Percentiles rank a stretch among this genome's conserved stretches.
These are phyloP conservation scores for Glutinoglossum americanum DNA, from an alignment of 495 filamentous ascomycete species.

Conservation along the genomic window DNA sequence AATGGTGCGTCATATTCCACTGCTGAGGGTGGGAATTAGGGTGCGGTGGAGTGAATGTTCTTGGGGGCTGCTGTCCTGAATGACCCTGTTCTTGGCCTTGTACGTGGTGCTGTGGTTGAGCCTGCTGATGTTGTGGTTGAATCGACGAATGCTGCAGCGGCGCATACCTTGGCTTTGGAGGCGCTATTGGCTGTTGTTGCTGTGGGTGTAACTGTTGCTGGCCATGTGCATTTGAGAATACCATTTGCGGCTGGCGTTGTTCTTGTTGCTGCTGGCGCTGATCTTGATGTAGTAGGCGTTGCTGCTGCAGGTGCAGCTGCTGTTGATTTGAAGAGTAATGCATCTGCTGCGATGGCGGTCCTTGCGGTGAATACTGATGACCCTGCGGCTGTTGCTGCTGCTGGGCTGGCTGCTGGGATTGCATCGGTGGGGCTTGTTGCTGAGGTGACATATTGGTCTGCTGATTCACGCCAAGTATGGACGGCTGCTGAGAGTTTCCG, in stretches of 20 bases:
- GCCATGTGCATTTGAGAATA: not conserved
- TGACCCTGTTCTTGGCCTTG: not conserved
- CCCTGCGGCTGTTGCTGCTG: not conserved
- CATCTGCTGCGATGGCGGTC: slow-evolving; percentile 10
- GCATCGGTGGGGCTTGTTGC: slow-evolving; percentile 1
- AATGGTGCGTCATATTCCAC: not conserved
- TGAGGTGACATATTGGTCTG: not conserved
- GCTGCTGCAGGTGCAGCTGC: slow-evolving; percentile 14
- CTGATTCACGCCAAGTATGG: not conserved
- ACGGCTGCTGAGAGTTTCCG: not conserved
- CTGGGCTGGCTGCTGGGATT: slow-evolving; percentile 6
- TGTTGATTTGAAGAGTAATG: slow-evolving; percentile 13
- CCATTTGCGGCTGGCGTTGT: slow-evolving; percentile 5
- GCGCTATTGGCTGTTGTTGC: not conserved
- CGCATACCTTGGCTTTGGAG: not conserved
- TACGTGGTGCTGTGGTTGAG: not conserved
- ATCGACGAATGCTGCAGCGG: not conserved
- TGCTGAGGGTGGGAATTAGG: not conserved
- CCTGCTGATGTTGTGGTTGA: not conserved
- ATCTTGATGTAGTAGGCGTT: slow-evolving; percentile 8
- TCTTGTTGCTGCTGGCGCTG: slow-evolving; percentile 6
- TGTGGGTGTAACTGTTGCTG: slow-evolving; percentile 11
- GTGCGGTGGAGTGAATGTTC: not conserved
- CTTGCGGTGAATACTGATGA: not conserved
- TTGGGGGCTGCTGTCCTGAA: not conserved